Evolutionary conservation across 2,329 filamentous ascomycete genomes (phyloP).

Genomic region (Phyllosticta citriasiana): DNA sequence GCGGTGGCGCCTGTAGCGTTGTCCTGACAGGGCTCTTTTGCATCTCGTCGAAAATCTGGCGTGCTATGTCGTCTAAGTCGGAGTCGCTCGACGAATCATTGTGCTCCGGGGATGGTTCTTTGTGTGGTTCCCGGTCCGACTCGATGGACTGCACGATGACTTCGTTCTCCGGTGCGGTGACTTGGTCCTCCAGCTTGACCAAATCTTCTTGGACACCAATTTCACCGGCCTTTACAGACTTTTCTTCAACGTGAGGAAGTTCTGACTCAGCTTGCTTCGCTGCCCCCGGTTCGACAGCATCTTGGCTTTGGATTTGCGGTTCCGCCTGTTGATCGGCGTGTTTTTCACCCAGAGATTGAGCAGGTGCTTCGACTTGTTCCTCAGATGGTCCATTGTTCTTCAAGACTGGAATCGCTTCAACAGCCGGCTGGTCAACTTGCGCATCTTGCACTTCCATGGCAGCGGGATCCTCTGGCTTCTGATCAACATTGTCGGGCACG

Average conservation of each 20-base stretch:
- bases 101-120: not conserved
- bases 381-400: not conserved
- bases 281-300: not conserved
- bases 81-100: not conserved
- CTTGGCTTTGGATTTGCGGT: not conserved
- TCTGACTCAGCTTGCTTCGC: not conserved
- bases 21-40: not conserved
- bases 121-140: not conserved
- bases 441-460: not conserved
- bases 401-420: not conserved
- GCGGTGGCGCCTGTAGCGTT: slow-evolving; percentile 5
- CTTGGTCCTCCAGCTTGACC: not conserved
- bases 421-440: not conserved
- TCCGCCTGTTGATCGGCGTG: not conserved
- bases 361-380: not conserved
- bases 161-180: no score
- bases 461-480: not conserved
- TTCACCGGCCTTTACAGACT: not conserved
- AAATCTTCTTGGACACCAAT: not conserved
- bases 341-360: not conserved
- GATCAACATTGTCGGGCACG: not conserved
- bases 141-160: not conserved
- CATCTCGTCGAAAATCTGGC: slow-evolving; percentile 1
- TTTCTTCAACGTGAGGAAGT: not conserved
- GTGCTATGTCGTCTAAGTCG: slow-evolving; percentile 1